Evolutionary conservation across 225 moss, liverwort and hornwort species (phyloP).

Genomic region (Bryoerythrophyllum caledonicum): DNA sequence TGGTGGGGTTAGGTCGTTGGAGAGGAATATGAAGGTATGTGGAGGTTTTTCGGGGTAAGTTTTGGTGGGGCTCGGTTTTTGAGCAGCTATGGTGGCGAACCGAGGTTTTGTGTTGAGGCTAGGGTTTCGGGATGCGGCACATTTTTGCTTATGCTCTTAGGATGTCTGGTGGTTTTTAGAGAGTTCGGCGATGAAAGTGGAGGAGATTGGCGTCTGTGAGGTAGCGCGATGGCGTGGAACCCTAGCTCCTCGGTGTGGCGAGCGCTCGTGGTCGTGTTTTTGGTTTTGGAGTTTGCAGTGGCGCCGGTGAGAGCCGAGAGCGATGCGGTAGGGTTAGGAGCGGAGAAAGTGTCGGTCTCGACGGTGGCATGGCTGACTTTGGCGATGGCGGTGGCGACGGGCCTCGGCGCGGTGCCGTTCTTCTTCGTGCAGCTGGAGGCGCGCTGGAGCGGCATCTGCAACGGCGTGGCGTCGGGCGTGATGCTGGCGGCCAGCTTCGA

Average conservation of each 20-base stretch:
- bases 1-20: constrained; percentile 19
- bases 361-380: constrained; percentile 82
- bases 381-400: constrained; percentile 90
- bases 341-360: constrained; percentile 61
- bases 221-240: constrained; percentile 16
- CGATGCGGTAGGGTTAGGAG: constrained; percentile 13
- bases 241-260: constrained; percentile 8
- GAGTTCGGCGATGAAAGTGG: constrained; percentile 28
- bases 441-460: constrained; percentile 90
- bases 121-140: neutral
- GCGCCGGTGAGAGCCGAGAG: constrained; percentile 26
- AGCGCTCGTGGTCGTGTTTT: constrained; percentile 14
- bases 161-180: constrained; percentile 17
- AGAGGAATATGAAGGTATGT: constrained; percentile 11
- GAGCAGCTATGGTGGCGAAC: neutral
- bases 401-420: constrained; percentile 86
- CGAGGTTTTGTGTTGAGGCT: neutral
- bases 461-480: constrained; percentile 91
- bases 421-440: constrained; percentile 93
- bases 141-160: constrained; percentile 7
- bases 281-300: constrained; percentile 25
- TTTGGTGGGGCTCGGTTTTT: neutral
- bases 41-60: neutral
- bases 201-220: neutral
- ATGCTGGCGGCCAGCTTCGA: constrained; percentile 99